These are phyloP conservation scores for Isochrysis galbana DNA, from an alignment of 78 protist genomes.

Conservation along the genomic window DNA sequence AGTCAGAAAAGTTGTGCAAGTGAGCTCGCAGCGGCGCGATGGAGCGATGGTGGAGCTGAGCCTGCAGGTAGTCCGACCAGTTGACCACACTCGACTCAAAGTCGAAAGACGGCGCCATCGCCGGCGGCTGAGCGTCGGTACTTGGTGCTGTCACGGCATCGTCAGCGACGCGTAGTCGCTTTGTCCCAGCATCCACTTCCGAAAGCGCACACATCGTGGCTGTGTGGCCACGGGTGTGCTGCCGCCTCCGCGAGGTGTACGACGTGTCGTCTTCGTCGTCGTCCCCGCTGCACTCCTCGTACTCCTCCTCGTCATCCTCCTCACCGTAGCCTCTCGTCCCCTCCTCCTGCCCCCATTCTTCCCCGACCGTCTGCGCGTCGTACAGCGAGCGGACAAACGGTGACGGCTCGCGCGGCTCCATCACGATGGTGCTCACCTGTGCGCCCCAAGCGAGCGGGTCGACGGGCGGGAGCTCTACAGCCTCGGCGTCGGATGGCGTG, in stretches of 20 bases:
- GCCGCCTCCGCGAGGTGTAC: too few species aligned
- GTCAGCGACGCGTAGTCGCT: too few species aligned
- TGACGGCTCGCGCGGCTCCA: background rate
- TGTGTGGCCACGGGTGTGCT: too few species aligned
- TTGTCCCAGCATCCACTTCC: background rate
- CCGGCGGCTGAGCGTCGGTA: background rate
- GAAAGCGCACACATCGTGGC: background rate
- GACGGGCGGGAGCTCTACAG: background rate
- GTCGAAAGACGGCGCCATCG: background rate
- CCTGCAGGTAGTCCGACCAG: slow-evolving; percentile 9
- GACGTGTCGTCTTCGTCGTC: background rate
- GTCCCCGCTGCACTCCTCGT: background rate
- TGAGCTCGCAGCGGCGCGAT: background rate
- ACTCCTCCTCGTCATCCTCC: background rate
- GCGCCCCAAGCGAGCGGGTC: background rate
- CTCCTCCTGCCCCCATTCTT: too few species aligned
- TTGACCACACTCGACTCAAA: background rate
- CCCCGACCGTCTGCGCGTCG: background rate
- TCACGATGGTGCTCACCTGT: background rate
- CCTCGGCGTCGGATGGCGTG: background rate
- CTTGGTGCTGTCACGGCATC: background rate
- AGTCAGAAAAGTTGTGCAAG: background rate
- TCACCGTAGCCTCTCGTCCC: too few species aligned
- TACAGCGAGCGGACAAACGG: background rate
- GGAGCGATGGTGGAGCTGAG: background rate